phyloP scores from a whole-genome alignment of 2,329 filamentous ascomycete genomes.

The Talaromyces sp. region DNA sequence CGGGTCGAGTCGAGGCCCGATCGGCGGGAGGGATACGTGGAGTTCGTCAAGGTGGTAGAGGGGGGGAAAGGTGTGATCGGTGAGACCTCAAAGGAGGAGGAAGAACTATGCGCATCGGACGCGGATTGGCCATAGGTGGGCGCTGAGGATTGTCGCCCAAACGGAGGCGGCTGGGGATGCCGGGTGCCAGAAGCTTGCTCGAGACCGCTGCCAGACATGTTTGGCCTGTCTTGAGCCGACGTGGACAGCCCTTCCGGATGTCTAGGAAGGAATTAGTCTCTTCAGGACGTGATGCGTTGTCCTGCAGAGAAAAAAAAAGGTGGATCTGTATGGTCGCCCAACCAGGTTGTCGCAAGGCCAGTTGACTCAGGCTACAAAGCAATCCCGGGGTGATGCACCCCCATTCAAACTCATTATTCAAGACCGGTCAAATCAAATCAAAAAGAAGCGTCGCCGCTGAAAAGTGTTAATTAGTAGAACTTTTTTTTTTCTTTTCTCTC shows the following conservation, averaged over 20 bases:
- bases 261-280: constrained; percentile 17
- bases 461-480: too few relatives aligned
- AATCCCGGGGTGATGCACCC: constrained; percentile 40
- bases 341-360: constrained; percentile 36
- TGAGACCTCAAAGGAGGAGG: constrained; percentile 29
- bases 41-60: constrained; percentile 21
- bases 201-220: constrained; percentile 47
- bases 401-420: constrained; percentile 42
- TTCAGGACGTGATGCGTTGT: constrained; percentile 41
- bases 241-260: constrained; percentile 34
- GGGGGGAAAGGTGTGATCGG: constrained; percentile 29
- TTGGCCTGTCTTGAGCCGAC: constrained; percentile 40
- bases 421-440: too few relatives aligned
- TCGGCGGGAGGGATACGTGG: constrained; percentile 31
- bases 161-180: constrained; percentile 32
- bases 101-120: constrained; percentile 18
- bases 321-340: constrained; percentile 30
- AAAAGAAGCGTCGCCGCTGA: not conserved
- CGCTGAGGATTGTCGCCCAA: constrained; percentile 36
- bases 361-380: constrained; percentile 41
- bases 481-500: not conserved
- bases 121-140: constrained; percentile 28
- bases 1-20: constrained; percentile 21
- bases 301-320: constrained; percentile 30
- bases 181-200: constrained; percentile 43